Evolutionary conservation across 176 grass and related monocot genomes (phyloP), one percentile per base, ranked within the genome.

Genomic region (Pontederia crassipes): DNA sequence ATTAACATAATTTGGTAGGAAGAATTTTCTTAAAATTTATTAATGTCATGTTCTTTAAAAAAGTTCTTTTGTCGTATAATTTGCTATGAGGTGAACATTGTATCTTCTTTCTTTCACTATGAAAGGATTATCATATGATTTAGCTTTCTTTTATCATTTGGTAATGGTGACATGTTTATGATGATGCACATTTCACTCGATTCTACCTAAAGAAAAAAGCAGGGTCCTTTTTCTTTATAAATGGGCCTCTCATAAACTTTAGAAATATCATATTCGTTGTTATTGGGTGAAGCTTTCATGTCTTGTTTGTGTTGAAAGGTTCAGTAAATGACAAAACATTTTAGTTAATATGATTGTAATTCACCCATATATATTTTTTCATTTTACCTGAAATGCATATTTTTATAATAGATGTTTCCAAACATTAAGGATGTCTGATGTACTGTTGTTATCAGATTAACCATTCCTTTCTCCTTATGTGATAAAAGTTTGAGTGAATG

Each of bases 241-340:
- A 59, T 12, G 11, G 24, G 6, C 12, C 57, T 59, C 57, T 59
- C 57, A 2, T 59, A 14, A 59, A 59, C 57, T 59, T 47, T 17
- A 62, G 6, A 70, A 52, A 82, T 61, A 81, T 28, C 14, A 46
- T 4, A 12, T 73, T 78, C 63, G 49, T 71, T 48, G 45, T 63
- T 48, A 47, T 63, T 63, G 35, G 45, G 61, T 63, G 45, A 63
- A 63, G 35, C 61, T 63, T 35, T 60, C 35, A 17, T 47, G n/a
- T 7, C 20, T 11, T 48, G 13, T 47, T 40, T 8, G 47, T 57
- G 5, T 8, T 27, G 55, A 1, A 55, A 35, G 49, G 48, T 48
- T 11, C 46, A 50, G 59, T 16, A 24, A 13, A 58, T 16, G 14
- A 12, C 1, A 2, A 48, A 48, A 45, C 12, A 27, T 53, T 53